Conservation (phyloP, 495 filamentous ascomycete genomes). For the Aspergillus diversus region DNA sequence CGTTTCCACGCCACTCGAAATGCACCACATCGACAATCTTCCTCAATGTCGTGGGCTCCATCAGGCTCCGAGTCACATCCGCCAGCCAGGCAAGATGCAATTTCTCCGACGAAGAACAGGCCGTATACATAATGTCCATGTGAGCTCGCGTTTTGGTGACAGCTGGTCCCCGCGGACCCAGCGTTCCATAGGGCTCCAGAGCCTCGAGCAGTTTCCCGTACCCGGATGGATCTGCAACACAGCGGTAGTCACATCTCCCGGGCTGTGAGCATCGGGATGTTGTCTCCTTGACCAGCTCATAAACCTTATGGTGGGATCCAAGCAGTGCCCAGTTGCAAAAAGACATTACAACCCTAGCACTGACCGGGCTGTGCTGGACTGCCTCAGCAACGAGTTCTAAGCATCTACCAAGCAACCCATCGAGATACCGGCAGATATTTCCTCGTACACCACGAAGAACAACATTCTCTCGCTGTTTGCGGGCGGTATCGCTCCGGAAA, state of each 20-base stretch:
- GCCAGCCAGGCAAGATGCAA: slow-evolving; percentile 31
- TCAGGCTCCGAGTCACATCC: slow-evolving; percentile 28
- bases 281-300: slow-evolving; percentile 21
- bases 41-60: slow-evolving; percentile 25
- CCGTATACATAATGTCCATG: slow-evolving; percentile 25
- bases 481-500: slow-evolving; percentile 27
- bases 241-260: slow-evolving; percentile 18
- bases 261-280: neutral
- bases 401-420: slow-evolving; percentile 21
- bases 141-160: slow-evolving; percentile 15
- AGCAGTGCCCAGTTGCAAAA: slow-evolving; percentile 34
- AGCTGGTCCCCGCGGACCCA: slow-evolving; percentile 17
- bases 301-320: slow-evolving; percentile 31
- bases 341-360: slow-evolving; percentile 21
- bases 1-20: slow-evolving; percentile 28
- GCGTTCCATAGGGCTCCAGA: slow-evolving; percentile 25
- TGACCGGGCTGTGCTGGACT: neutral
- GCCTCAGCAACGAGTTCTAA: neutral
- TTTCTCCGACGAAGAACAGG: slow-evolving; percentile 14
- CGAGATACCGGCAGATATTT: slow-evolving; percentile 21
- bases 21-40: slow-evolving; percentile 31
- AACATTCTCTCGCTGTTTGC: slow-evolving; percentile 27
- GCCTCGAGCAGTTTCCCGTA: slow-evolving; percentile 24
- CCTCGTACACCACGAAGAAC: slow-evolving; percentile 27
- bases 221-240: neutral